phyloP scores from a whole-genome alignment of 2,329 filamentous ascomycete genomes.

The Didymella keratinophila region DNA sequence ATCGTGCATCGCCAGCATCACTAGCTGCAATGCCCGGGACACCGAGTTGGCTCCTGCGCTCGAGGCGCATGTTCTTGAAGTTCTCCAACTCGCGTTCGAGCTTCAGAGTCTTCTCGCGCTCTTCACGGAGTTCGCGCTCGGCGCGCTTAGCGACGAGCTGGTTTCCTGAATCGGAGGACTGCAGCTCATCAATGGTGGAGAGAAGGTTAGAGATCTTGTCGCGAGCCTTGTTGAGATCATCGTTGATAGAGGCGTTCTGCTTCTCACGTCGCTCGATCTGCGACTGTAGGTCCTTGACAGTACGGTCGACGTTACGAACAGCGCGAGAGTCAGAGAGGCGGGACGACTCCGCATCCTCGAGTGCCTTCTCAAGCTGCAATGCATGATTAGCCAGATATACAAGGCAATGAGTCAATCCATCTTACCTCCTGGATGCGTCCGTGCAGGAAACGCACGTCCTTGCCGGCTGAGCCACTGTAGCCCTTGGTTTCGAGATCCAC shows the following conservation, averaged over 20 bases:
- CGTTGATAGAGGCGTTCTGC: conserved; percentile 77
- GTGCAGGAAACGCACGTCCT: conserved; percentile 94
- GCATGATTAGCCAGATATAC: conserved; percentile 22
- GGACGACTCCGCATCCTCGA: conserved; percentile 82
- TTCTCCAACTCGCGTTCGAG: conserved; percentile 90
- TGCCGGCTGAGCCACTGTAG: conserved; percentile 84
- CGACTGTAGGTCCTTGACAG: conserved; percentile 88
- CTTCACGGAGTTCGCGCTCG: conserved; percentile 88
- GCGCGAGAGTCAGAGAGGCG: conserved; percentile 84
- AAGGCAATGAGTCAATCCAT: conserved; percentile 42
- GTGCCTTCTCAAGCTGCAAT: conserved; percentile 80
- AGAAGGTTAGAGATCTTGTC: conserved; percentile 93
- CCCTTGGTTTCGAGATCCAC: conserved; percentile 97
- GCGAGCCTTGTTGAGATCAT: conserved; percentile 83
- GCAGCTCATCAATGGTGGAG: conserved; percentile 90
- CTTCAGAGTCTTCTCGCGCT: conserved; percentile 79
- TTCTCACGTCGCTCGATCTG: conserved; percentile 96
- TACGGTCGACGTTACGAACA: conserved; percentile 90
- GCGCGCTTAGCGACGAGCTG: conserved; percentile 84
- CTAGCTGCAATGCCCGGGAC: conserved; percentile 50
- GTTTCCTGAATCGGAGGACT: conserved; percentile 81
- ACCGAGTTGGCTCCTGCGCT: conserved; percentile 57
- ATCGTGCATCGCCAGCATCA: conserved; percentile 53
- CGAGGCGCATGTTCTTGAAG: conserved; percentile 75
- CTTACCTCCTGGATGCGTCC: conserved; percentile 91